phyloP scores from a whole-genome alignment of 2,329 filamentous ascomycete genomes.

The Aspergillus proliferans region DNA sequence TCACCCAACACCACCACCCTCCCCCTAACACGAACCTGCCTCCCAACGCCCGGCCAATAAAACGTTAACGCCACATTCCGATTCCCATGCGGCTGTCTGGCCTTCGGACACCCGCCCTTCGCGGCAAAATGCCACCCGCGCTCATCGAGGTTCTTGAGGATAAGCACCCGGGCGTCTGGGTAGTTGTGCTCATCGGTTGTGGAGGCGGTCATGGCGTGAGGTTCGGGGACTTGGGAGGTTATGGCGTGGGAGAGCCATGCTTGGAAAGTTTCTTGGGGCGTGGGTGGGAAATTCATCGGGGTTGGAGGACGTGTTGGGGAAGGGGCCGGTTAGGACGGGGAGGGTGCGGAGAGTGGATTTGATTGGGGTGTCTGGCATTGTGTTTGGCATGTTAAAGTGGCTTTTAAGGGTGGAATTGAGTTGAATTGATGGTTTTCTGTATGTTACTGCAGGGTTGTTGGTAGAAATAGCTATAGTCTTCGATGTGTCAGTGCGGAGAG shows the following conservation, averaged over 20 bases:
- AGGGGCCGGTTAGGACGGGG: background rate
- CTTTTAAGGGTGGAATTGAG: too few relatives aligned
- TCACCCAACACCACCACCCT: conserved; percentile 3
- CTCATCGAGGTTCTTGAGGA: conserved; percentile 12
- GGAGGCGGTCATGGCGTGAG: conserved; percentile 14
- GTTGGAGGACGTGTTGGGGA: background rate
- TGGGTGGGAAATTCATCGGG: too few relatives aligned
- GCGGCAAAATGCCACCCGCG: conserved; percentile 16
- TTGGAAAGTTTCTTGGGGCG: conserved; percentile 8
- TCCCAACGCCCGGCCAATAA: conserved; percentile 13
- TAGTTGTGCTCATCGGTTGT: conserved; percentile 9
- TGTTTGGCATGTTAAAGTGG: too few relatives aligned
- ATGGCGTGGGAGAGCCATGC: conserved; percentile 10
- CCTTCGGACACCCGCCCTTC: conserved; percentile 12
- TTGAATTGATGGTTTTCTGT: too few relatives aligned
- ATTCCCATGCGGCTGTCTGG: conserved; percentile 5
- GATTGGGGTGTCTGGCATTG: too few relatives aligned
- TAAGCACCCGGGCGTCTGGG: conserved; percentile 12
- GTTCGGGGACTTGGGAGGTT: conserved; percentile 5
- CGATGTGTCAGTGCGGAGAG: too few relatives aligned
- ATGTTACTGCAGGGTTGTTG: too few relatives aligned
- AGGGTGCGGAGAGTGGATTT: background rate
- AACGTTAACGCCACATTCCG: conserved; percentile 8
- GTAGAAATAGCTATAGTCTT: too few relatives aligned
- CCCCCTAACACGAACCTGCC: conserved; percentile 11